phyloP scores from a whole-genome alignment of 495 filamentous ascomycete species.

The Podospora bellae-mahoneyi region DNA sequence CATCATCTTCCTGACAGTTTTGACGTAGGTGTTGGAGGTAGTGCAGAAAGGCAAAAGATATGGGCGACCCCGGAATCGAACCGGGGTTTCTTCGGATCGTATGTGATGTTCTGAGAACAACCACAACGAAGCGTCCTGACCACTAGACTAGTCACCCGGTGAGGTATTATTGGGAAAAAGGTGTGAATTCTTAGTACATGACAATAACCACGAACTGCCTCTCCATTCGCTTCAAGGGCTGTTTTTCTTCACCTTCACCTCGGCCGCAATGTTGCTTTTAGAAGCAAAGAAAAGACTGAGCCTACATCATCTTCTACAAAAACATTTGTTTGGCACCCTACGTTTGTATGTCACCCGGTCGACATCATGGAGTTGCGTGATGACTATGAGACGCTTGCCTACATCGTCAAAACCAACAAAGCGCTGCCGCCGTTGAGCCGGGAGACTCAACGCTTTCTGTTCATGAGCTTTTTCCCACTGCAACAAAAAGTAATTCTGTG shows the following conservation, averaged over 20 bases:
- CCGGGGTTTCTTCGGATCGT: constrained; percentile 26
- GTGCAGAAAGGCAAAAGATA: constrained; percentile 1
- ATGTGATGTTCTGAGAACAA: neutral
- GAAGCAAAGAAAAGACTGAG: too few relatives aligned
- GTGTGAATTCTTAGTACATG: neutral
- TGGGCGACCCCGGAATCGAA: constrained; percentile 29
- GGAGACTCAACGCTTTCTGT: neutral
- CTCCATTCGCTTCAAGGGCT: too few relatives aligned
- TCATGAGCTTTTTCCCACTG: neutral
- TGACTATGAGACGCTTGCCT: too few relatives aligned
- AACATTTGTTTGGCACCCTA: too few relatives aligned
- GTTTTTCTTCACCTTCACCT: too few relatives aligned
- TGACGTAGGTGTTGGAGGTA: neutral
- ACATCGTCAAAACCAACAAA: neutral
- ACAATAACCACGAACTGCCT: neutral
- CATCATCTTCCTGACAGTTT: too few relatives aligned
- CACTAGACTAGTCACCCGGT: constrained; percentile 17
- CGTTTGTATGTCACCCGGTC: too few relatives aligned
- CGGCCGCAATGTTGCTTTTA: too few relatives aligned
- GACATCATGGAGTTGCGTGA: too few relatives aligned
- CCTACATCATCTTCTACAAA: too few relatives aligned
- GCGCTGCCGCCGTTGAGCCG: neutral
- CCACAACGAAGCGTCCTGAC: constrained; percentile 19
- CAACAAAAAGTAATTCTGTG: neutral
- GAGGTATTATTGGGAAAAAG: neutral